Percentiles rank a stretch among this genome's conserved stretches.
These are phyloP conservation scores for Dactylorhiza incarnata DNA, from an alignment of 106 monocot genomes.

Conservation along the genomic window DNA sequence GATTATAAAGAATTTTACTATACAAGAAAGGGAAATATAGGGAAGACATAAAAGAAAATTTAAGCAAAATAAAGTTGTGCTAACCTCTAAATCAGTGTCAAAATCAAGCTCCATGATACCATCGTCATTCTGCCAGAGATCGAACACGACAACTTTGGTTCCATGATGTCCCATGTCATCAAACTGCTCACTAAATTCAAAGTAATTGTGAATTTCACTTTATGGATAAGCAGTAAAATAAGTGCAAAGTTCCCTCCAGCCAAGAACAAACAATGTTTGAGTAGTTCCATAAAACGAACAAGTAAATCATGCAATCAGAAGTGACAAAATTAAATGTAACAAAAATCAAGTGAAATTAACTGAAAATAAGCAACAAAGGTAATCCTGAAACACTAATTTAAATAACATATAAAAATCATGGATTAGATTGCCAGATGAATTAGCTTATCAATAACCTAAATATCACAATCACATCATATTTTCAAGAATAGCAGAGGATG, in stretches of 20 bases:
- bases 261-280: not conserved
- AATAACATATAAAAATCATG: not conserved
- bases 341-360: not conserved
- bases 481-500: not conserved
- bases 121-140: constrained; percentile 84
- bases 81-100: constrained; percentile 56
- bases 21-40: not conserved
- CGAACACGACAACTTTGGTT: constrained; percentile 74
- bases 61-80: constrained; percentile 4
- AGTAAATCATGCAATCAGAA: not conserved
- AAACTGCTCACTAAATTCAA: constrained; percentile 69
- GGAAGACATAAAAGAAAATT: not conserved
- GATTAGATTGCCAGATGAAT: not conserved
- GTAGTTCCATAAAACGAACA: not conserved
- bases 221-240: constrained; percentile 7
- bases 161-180: constrained; percentile 84
- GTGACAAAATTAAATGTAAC: not conserved
- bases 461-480: not conserved
- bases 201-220: constrained; percentile 25
- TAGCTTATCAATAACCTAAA: not conserved
- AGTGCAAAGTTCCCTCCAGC: not conserved
- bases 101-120: constrained; percentile 89
- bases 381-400: not conserved
- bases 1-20: not conserved
- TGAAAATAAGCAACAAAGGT: not conserved